Percentiles rank a stretch among this genome's conserved stretches.
Evolutionary conservation across 805 yeast genomes (phyloP).

Genomic region (Myxozyma nipponensis): DNA sequence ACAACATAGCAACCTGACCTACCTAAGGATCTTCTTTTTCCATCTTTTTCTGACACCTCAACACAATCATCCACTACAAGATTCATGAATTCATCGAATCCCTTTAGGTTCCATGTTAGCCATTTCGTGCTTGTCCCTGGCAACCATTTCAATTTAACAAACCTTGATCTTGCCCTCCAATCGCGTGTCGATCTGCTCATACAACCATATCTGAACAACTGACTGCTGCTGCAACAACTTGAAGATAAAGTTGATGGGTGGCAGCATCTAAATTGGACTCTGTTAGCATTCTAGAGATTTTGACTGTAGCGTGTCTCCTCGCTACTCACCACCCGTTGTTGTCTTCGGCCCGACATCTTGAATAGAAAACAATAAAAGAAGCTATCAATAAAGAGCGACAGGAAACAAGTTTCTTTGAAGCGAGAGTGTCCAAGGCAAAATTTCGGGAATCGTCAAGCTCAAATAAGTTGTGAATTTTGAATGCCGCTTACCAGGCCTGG

Average conservation of each 20-base stretch:
- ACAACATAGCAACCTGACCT: conserved; percentile 18
- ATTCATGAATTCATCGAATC: conserved; percentile 98
- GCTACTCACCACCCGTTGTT: conserved; percentile 44
- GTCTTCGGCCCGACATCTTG: conserved; percentile 43
- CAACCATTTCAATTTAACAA: no score
- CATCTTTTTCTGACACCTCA: conserved; percentile 59
- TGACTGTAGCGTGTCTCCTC: neutral
- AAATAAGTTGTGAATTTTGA: no score
- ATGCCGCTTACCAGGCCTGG: no score
- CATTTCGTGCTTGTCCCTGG: no score
- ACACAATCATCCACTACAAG: conserved; percentile 56
- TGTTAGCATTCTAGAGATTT: conserved; percentile 1
- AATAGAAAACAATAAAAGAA: no score
- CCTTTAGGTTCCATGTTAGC: conserved; percentile 42
- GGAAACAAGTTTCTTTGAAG: no score
- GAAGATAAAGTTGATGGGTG: conserved; percentile 90
- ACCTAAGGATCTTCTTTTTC: conserved; percentile 56
- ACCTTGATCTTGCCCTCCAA: conserved; percentile 72
- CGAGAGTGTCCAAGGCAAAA: no score
- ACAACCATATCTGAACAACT: conserved; percentile 80
- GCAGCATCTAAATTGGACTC: conserved; percentile 55
- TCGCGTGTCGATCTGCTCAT: conserved; percentile 72
- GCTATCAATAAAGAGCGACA: no score
- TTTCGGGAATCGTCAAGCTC: no score
- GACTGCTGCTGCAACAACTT: conserved; percentile 79